Evolutionary conservation across 2,329 filamentous ascomycete genomes (phyloP).

Genomic region (Aspergillus piperis): DNA sequence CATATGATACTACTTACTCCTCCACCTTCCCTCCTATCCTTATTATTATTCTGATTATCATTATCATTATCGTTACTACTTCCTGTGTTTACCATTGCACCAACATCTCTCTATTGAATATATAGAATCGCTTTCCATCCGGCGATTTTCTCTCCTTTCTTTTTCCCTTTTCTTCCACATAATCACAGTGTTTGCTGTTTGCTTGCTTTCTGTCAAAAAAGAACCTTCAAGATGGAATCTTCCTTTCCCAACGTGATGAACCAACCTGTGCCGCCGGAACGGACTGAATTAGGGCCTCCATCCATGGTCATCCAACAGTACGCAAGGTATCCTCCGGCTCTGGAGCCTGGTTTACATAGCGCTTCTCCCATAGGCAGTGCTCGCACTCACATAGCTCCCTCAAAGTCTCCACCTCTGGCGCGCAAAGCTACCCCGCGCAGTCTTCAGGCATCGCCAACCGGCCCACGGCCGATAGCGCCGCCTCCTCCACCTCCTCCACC

Average conservation of each 20-base stretch:
- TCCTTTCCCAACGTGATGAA: slow-evolving; percentile 34
- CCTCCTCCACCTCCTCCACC: slow-evolving; percentile 12
- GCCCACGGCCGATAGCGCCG: slow-evolving; percentile 31
- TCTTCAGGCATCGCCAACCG: slow-evolving; percentile 41
- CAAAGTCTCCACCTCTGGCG: slow-evolving; percentile 40
- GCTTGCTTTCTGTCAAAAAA: not conserved
- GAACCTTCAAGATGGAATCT: slow-evolving; percentile 30
- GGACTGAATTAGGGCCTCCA: slow-evolving; percentile 26
- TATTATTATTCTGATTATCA: not conserved
- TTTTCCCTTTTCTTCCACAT: not conserved
- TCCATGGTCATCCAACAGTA: slow-evolving; percentile 43
- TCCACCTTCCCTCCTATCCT: not conserved
- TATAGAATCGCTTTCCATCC: not conserved
- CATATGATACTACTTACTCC: not conserved
- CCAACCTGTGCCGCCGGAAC: slow-evolving; percentile 23
- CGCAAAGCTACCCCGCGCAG: slow-evolving; percentile 42
- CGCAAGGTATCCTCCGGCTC: slow-evolving; percentile 37
- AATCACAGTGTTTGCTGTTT: not conserved
- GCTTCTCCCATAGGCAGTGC: slow-evolving; percentile 40
- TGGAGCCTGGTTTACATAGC: slow-evolving; percentile 40
- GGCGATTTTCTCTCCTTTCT: not conserved
- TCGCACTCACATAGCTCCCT: slow-evolving; percentile 33
- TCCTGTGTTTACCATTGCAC: not conserved
- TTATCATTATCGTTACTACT: too few relatives aligned
- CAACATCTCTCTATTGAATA: not conserved